Conservation (phyloP, 116 monocot species). For the Cymodocea nodosa region DNA sequence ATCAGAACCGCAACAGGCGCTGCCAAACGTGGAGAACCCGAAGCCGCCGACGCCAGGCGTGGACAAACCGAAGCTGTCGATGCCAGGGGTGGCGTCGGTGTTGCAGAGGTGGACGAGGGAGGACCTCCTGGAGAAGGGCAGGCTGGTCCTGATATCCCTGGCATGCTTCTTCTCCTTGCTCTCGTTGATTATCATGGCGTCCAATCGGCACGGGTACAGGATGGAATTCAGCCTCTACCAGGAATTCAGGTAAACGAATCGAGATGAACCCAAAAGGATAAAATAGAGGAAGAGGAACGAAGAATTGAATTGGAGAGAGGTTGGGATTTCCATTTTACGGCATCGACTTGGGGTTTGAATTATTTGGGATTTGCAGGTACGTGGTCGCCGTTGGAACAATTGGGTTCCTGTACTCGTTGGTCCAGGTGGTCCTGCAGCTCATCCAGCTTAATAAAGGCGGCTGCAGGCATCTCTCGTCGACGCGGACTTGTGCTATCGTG, state of each 20-base stretch:
- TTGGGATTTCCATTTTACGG: no score
- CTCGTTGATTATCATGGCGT: conserved; percentile 43
- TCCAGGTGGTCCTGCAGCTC: conserved; percentile 26
- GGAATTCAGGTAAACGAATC: conserved; percentile 63
- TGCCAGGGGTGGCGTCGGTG: conserved; percentile 19
- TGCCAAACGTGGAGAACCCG: no score
- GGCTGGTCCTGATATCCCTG: conserved; percentile 27
- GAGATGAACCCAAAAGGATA: no score
- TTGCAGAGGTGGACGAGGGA: conserved; percentile 33
- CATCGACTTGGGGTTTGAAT: no score
- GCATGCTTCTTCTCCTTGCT: conserved; percentile 43
- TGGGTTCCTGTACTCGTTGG: conserved; percentile 44
- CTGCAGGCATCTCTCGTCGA: conserved; percentile 22
- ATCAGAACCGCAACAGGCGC: no score
- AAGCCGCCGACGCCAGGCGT: not conserved
- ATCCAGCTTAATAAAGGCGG: conserved; percentile 14
- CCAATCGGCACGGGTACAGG: conserved; percentile 79
- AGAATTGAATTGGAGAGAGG: no score
- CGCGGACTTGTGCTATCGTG: conserved; percentile 12
- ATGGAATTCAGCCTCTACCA: conserved; percentile 56
- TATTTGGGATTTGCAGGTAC: conserved; percentile 54
- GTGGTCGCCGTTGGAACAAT: conserved; percentile 35
- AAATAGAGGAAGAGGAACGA: no score
- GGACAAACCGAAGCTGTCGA: conserved; percentile 9
- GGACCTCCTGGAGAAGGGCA: conserved; percentile 29